phyloP scores from a whole-genome alignment of 805 yeast species.

The Maudiozyma bulderi region DNA sequence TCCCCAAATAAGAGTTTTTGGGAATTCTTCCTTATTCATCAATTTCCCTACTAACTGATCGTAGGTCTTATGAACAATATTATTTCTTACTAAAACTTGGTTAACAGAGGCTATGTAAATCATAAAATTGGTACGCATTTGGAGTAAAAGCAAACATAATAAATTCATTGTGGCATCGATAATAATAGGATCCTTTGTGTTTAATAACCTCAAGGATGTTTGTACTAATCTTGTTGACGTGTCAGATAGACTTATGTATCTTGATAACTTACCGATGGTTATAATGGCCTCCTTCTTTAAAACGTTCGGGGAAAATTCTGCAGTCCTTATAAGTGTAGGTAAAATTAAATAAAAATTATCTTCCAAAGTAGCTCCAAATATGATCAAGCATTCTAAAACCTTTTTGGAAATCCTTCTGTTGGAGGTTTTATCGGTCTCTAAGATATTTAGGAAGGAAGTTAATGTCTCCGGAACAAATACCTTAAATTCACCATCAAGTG shows the following conservation, averaged over 20 bases:
- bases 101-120: constrained; percentile 76
- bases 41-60: constrained; percentile 70
- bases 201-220: constrained; percentile 61
- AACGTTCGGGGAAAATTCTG: constrained; percentile 51
- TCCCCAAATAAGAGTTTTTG: constrained; percentile 56
- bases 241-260: constrained; percentile 58
- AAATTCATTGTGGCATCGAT: constrained; percentile 61
- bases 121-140: constrained; percentile 68
- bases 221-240: constrained; percentile 83
- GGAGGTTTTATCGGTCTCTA: constrained; percentile 57
- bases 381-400: constrained; percentile 71
- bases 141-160: constrained; percentile 57
- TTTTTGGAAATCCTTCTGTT: constrained; percentile 51
- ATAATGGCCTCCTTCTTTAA: constrained; percentile 65
- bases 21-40: constrained; percentile 71
- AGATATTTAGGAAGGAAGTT: constrained; percentile 58
- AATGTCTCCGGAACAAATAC: constrained; percentile 64
- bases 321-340: constrained; percentile 68
- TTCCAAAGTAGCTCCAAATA: constrained; percentile 75
- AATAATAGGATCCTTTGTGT: constrained; percentile 41
- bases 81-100: constrained; percentile 47
- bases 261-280: constrained; percentile 68
- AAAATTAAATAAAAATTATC: constrained; percentile 76
- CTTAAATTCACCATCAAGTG: constrained; percentile 87
- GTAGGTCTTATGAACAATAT: constrained; percentile 56